Conservation (phyloP, 345 rosid species). For the Moricandia moricandioides region DNA sequence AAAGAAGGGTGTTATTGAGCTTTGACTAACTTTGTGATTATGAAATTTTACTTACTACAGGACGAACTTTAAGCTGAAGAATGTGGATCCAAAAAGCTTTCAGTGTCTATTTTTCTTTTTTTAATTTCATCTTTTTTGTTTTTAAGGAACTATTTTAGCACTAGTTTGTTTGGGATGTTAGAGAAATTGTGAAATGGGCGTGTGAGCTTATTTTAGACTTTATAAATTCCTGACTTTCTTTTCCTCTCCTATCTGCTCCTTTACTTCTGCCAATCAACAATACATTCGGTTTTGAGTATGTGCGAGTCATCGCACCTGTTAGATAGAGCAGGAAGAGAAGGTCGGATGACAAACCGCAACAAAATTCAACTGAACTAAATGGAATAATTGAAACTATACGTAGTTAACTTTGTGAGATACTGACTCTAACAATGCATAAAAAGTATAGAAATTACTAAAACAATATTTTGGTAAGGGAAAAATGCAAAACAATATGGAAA, state of each 20-base stretch:
- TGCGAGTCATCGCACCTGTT: not conserved
- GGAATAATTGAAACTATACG: too few species aligned
- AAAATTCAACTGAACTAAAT: not conserved
- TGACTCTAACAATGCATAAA: too few species aligned
- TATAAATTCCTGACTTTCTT: not conserved
- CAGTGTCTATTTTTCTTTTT: not conserved
- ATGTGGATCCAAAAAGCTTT: not conserved
- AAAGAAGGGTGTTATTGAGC: not conserved
- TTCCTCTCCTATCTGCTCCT: not conserved
- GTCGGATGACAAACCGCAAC: not conserved
- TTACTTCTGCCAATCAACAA: not conserved
- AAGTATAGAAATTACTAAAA: too few species aligned
- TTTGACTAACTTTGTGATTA: not conserved
- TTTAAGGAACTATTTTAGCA: not conserved
- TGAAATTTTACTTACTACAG: conserved; percentile 35
- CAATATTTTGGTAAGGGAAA: too few species aligned
- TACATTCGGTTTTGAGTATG: not conserved
- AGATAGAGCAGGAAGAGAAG: not conserved
- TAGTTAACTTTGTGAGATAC: too few species aligned
- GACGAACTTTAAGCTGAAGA: conserved; percentile 68
- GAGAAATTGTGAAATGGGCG: not conserved
- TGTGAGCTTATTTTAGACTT: conserved; percentile 7
- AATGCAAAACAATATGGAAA: too few species aligned
- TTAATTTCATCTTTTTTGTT: not conserved
- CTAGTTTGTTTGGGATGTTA: conserved; percentile 14